Evolutionary conservation across 2,329 filamentous ascomycete species (phyloP), one percentile per base, ranked within the genome.

Genomic region (Fusarium devonianum): DNA sequence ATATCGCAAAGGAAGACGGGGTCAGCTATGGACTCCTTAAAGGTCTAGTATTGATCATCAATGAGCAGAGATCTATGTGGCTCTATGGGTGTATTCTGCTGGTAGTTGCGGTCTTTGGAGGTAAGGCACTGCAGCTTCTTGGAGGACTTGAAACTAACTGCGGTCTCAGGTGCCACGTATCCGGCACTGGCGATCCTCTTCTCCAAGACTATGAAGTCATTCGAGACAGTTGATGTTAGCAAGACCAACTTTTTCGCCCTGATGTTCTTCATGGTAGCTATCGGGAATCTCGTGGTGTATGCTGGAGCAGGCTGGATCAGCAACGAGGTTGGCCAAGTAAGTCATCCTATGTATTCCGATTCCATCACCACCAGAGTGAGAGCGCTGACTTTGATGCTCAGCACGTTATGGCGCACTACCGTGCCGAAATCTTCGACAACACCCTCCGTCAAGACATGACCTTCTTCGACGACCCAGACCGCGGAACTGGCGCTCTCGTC

Each of bases 221-320:
- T 76, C 22, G 60, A 70, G 33, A 60, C 56, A 0, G 30, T 65
- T 3, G 66, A 73, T 16, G 62, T 71, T 7, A 32, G 49, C n/a
- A 59, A 63, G 17, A 77, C 73, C 5, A 76, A 84, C 65, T 82
- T 83, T 56, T 82, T 75, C 65, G 71, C 78, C 0, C 72, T 81
- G 37, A 83, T 84, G 79, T 83, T 83, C 62, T 80, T 82, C 38
- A 67, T 82, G 1, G 67, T 82, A 12, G 80, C 81, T 1, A 64
- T 77, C 8, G 76, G 68, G 3, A 75, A 77, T 22, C 64, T 78
- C 2, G 43, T 80, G 1, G 66, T 72, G 3, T 83, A 82, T 40
- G 69, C 67, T 21, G 49, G 64, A 2, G 54, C 67, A 17, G 74
- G 75, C 2, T 74, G 69, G 68, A 34, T 69, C 5, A 65, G 68